phyloP scores from a whole-genome alignment of 768 basidiomycete species.

The Kwoniella dejecticola region DNA sequence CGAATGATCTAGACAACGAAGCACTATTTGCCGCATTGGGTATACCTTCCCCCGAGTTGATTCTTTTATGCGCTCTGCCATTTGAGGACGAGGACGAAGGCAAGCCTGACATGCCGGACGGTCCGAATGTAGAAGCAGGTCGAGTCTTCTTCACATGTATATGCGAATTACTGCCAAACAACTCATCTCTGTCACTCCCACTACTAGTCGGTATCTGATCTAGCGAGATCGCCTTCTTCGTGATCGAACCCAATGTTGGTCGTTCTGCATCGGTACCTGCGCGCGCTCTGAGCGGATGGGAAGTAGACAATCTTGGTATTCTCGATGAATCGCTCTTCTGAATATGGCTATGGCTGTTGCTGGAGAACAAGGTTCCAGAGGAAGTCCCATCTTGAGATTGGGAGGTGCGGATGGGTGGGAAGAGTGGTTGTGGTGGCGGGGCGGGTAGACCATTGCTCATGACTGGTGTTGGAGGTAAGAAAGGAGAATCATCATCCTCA shows the following conservation, averaged over 20 bases:
- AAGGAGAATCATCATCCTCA: constrained; percentile 33
- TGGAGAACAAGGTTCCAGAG: constrained; percentile 13
- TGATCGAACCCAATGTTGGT: constrained; percentile 19
- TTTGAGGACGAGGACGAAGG: constrained; percentile 8
- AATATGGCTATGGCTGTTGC: not conserved
- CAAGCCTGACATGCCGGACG: constrained; percentile 11
- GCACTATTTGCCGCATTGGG: constrained; percentile 14
- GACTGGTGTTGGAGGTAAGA: constrained; percentile 34
- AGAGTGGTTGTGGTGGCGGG: constrained; percentile 44
- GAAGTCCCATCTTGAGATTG: constrained; percentile 39
- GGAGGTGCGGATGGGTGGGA: constrained; percentile 40
- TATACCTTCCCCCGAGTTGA: constrained; percentile 36
- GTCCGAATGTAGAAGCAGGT: constrained; percentile 25
- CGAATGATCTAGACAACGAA: constrained; percentile 48
- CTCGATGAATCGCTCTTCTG: constrained; percentile 29
- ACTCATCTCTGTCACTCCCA: constrained; percentile 33
- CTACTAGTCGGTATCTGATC: constrained; percentile 30
- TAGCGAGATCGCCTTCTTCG: constrained; percentile 43
- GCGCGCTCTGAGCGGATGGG: constrained; percentile 39
- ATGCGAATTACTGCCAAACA: constrained; percentile 31
- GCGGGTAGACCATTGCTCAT: constrained; percentile 24
- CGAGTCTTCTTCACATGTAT: constrained; percentile 27
- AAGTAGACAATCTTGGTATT: constrained; percentile 37
- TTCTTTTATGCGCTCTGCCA: constrained; percentile 34
- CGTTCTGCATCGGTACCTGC: constrained; percentile 38